Evolutionary conservation across 345 rosid genomes (phyloP).

Genomic region (Populus deltoides): DNA sequence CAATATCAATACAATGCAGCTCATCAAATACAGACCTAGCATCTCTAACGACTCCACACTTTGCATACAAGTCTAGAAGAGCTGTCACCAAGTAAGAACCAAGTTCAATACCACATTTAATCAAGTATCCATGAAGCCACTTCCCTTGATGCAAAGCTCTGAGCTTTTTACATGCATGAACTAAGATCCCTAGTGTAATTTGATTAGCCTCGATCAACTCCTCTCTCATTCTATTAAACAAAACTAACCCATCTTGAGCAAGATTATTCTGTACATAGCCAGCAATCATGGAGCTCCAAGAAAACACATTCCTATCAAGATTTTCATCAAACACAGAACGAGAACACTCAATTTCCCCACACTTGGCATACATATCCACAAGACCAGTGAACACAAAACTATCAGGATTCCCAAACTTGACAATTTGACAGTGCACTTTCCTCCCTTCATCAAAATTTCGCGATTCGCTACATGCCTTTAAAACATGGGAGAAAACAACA

Average conservation of each 20-base stretch:
- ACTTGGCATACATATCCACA: slow-evolving; percentile 40
- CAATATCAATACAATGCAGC: slow-evolving; percentile 17
- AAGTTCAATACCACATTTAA: slow-evolving; percentile 31
- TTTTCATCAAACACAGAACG: slow-evolving; percentile 52
- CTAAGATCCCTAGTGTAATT: slow-evolving; percentile 39
- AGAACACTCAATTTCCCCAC: slow-evolving; percentile 39
- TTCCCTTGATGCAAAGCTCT: slow-evolving; percentile 47
- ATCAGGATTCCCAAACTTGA: slow-evolving; percentile 15
- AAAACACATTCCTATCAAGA: slow-evolving; percentile 42
- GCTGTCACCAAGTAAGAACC: slow-evolving; percentile 38
- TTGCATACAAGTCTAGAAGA: slow-evolving; percentile 27
- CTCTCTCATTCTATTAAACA: slow-evolving; percentile 44
- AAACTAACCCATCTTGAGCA: slow-evolving; percentile 35
- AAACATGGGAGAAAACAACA: slow-evolving; percentile 51
- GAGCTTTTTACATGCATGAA: slow-evolving; percentile 42
- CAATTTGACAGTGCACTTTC: slow-evolving; percentile 25
- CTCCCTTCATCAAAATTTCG: slow-evolving; percentile 40
- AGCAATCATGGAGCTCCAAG: slow-evolving; percentile 55
- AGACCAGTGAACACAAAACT: slow-evolving; percentile 26
- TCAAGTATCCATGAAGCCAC: slow-evolving; percentile 38
- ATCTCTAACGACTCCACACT: slow-evolving; percentile 24
- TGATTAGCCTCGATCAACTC: slow-evolving; percentile 23
- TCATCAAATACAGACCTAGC: slow-evolving; percentile 25
- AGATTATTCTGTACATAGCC: slow-evolving; percentile 44
- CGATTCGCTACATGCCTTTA: slow-evolving; percentile 72